Evolutionary conservation across 371 early-diverging fungal species (phyloP).

Genomic region (Lichtheimia ramosa): DNA sequence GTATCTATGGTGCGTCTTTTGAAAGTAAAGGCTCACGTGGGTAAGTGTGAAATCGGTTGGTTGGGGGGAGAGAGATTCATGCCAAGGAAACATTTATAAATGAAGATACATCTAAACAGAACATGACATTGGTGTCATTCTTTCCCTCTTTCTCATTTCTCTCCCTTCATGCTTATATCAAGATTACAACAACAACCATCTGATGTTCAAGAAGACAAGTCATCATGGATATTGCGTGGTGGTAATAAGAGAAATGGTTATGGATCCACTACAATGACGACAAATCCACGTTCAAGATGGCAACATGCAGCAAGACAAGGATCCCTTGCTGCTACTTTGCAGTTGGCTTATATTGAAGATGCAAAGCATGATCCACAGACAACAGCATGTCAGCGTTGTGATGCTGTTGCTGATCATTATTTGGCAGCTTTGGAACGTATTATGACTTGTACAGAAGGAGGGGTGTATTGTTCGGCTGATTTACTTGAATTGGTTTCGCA

Average conservation of each 20-base stretch:
- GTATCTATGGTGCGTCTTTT: no score
- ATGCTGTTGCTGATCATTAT: conserved; percentile 1
- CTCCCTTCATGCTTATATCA: background rate
- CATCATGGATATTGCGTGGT: no score
- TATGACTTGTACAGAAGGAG: background rate
- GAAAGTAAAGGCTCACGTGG: no score
- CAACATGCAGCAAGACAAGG: background rate
- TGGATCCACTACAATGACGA: no score
- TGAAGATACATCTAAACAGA: no score
- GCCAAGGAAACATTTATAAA: no score
- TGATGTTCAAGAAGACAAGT: no score
- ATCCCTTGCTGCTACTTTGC: background rate
- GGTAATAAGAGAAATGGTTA: no score
- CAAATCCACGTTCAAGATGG: no score
- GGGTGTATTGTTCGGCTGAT: conserved; percentile 16
- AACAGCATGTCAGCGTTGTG: background rate
- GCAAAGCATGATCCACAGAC: conserved; percentile 3
- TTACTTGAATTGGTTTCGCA: conserved; percentile 30
- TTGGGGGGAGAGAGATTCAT: no score
- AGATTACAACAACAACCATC: background rate
- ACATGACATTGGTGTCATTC: background rate
- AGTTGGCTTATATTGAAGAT: conserved; percentile 1
- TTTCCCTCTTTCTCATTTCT: background rate
- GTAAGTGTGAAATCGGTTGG: no score
- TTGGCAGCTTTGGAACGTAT: background rate